Evolutionary conservation across 306 rosid genomes (phyloP), one percentile per base, ranked within the genome.

Genomic region (Vigna hirtella): DNA sequence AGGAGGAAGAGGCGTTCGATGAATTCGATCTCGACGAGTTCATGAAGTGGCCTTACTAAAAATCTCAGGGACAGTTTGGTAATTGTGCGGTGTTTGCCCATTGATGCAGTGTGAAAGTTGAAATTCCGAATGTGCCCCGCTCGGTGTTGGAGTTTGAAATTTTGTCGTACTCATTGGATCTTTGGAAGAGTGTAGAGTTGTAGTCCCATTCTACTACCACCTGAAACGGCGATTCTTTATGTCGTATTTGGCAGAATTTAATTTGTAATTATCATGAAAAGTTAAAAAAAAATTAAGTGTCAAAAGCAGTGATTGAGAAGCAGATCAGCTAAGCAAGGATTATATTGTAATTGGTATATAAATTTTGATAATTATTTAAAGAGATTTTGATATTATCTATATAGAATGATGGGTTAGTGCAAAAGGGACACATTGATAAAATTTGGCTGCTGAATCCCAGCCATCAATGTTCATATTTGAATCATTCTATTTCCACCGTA

Each of bases 11-110:
- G 16, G 42, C 56, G 77, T 90, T 93, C 76, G 87, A 90, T 50
- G 98, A 93, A 64, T 86, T 93, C 53, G 89, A 93, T 70, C 16
- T 86, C 1, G 86, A 89, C 53, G 90, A 89, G 55, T 90, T 89
- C 83, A 75, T 85, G 43, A 79, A 83, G 81, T 83, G 79, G 87
- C 85, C 83, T 17, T 67, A 77, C 55, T 47, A 58, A 36, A 73
- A 47, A 42, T 53, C 34, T 28, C 2, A 20, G 47, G 88, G 85
- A 48, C 24, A 7, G 74, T 77, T 77, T 65, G 51, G 87, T 85
- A 86, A 82, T 78, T 76, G n/a, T 20, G 5, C 13, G 11, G 40
- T 15, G 22, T 63, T 42, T 40, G 9, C 3, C 9, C 20, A 9
- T 17, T 1, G 48, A 8, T 48, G 11, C 28, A 15, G 49, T 43